Conservation (phyloP, 306 rosid species). For the Trifolium dubium region DNA sequence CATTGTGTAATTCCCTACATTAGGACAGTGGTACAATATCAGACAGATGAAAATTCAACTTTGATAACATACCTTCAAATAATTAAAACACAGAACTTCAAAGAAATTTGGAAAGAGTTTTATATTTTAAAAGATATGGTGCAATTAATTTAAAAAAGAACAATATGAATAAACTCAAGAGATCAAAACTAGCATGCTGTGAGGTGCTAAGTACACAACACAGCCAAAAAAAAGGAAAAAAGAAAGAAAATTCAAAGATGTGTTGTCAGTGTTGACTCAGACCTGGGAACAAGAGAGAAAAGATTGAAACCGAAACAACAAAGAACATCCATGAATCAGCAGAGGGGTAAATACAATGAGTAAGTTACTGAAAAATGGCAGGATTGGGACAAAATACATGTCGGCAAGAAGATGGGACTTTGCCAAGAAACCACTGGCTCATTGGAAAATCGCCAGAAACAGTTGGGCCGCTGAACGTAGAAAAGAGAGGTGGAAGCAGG, state of each 20-base stretch:
- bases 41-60: constrained; percentile 11
- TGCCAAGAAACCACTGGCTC: constrained; percentile 9
- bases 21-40: constrained; percentile 6
- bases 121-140: background rate
- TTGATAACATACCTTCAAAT: constrained; percentile 2
- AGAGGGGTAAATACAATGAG: background rate
- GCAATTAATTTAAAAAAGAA: background rate
- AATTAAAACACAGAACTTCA: background rate
- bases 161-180: background rate
- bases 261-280: background rate
- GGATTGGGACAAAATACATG: background rate
- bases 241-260: background rate
- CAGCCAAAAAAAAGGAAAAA: background rate
- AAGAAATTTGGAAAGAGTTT: background rate
- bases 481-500: background rate
- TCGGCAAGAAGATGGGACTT: background rate
- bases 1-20: constrained; percentile 67
- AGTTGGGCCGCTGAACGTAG: background rate
- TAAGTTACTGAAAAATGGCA: background rate
- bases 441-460: background rate
- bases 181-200: background rate
- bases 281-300: background rate
- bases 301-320: background rate
- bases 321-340: background rate
- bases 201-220: background rate